Evolutionary conservation across 441 rosid species (phyloP).

Genomic region (Pelargonium australe): DNA sequence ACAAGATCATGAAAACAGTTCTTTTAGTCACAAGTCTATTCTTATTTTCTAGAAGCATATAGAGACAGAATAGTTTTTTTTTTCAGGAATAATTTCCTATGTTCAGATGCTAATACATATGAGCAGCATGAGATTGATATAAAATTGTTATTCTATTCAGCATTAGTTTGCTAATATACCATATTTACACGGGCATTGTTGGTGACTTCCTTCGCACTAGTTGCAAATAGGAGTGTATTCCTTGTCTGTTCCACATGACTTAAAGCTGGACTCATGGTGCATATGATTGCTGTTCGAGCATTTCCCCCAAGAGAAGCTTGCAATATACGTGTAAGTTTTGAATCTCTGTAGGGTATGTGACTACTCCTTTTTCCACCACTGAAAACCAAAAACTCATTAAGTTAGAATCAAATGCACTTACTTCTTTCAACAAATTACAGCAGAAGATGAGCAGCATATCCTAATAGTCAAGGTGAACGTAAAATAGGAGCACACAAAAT

Average conservation of each 20-base stretch:
- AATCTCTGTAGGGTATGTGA: conserved; percentile 91
- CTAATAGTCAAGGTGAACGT: too few species aligned
- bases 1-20: background rate
- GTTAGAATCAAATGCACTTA: background rate
- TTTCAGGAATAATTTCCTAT: background rate
- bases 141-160: background rate
- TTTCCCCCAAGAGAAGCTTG: conserved; percentile 98
- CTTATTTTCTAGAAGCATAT: background rate
- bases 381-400: conserved; percentile 10
- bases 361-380: conserved; percentile 95
- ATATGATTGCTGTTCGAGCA: conserved; percentile 96
- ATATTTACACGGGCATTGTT: conserved; percentile 96
- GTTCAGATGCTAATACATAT: background rate
- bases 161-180: conserved; percentile 28
- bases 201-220: conserved; percentile 98
- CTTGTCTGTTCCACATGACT: conserved; percentile 93
- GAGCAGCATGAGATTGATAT: background rate
- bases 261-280: conserved; percentile 87
- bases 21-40: background rate
- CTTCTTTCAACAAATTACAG: background rate
- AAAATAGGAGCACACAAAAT: background rate
- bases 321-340: conserved; percentile 93
- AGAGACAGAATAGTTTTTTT: background rate
- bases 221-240: conserved; percentile 88
- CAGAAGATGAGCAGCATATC: background rate